Evolutionary conservation across 169 alveolate species (phyloP).

Genomic region (Plasmodium falciparum): DNA sequence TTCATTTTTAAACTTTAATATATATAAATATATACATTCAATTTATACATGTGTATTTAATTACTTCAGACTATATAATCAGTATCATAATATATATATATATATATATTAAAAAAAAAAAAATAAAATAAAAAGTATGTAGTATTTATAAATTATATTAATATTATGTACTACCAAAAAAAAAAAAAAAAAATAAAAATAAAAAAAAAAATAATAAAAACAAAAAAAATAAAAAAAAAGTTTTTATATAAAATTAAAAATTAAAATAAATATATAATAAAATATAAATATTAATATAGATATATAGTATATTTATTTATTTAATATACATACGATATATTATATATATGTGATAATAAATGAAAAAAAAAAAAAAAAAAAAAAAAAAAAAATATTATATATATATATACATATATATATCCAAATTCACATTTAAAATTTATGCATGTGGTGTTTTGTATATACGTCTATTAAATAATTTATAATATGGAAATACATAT

Average conservation of each 20-base stretch:
- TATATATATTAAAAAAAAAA: slow-evolving; percentile 10
- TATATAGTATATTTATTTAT: too few relatives aligned
- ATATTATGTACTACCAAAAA: too few relatives aligned
- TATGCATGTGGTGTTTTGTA: not conserved
- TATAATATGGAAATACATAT: too few relatives aligned
- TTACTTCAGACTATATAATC: slow-evolving; percentile 1
- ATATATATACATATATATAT: not conserved
- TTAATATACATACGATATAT: not conserved
- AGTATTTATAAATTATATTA: too few relatives aligned
- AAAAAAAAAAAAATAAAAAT: not conserved
- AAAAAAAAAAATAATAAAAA: not conserved
- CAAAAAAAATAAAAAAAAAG: not conserved
- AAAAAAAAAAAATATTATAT: not conserved
- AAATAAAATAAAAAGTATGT: not conserved
- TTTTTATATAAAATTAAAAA: not conserved
- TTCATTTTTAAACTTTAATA: slow-evolving; percentile 19
- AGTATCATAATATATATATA: slow-evolving; percentile 8
- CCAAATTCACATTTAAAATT: too few relatives aligned
- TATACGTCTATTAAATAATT: slow-evolving; percentile 1
- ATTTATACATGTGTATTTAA: slow-evolving; percentile 23
- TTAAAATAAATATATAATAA: too few relatives aligned
- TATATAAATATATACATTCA: slow-evolving; percentile 14
- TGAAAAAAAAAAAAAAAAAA: not conserved
- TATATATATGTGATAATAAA: not conserved
- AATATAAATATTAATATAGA: too few relatives aligned